These are phyloP conservation scores for Solanum acaule DNA, from an alignment of 257 asterid species.

Conservation along the genomic window DNA sequence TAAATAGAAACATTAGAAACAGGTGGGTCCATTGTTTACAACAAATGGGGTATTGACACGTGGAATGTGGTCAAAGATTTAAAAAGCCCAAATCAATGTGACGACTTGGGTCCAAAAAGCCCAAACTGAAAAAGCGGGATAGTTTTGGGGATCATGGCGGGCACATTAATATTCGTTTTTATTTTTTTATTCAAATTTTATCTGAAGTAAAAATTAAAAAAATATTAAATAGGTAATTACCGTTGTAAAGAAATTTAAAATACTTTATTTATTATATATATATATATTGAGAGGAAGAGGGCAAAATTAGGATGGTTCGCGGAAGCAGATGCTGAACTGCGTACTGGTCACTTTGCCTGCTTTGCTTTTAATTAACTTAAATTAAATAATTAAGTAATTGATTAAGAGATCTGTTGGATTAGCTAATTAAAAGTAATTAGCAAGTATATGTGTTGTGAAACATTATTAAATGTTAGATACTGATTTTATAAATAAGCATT, in stretches of 20 bases:
- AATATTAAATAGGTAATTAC: neutral
- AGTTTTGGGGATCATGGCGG: slow-evolving; percentile 1
- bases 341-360: neutral
- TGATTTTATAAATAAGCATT: neutral
- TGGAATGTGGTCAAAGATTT: slow-evolving; percentile 12
- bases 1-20: slow-evolving; percentile 2
- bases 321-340: neutral
- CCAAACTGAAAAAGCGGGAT: neutral
- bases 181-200: neutral
- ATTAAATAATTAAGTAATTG: neutral
- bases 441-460: neutral
- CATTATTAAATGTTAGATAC: neutral
- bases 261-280: neutral
- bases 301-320: neutral
- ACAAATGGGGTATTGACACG: slow-evolving; percentile 13
- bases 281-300: neutral
- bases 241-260: neutral
- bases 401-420: neutral
- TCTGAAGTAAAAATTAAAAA: neutral
- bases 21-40: neutral
- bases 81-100: neutral
- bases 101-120: slow-evolving; percentile 5
- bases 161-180: neutral
- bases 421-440: neutral
- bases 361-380: neutral